These are phyloP conservation scores for Sugiyamaella castrensis DNA, from an alignment of 1,139 yeast species.

Conservation along the genomic window DNA sequence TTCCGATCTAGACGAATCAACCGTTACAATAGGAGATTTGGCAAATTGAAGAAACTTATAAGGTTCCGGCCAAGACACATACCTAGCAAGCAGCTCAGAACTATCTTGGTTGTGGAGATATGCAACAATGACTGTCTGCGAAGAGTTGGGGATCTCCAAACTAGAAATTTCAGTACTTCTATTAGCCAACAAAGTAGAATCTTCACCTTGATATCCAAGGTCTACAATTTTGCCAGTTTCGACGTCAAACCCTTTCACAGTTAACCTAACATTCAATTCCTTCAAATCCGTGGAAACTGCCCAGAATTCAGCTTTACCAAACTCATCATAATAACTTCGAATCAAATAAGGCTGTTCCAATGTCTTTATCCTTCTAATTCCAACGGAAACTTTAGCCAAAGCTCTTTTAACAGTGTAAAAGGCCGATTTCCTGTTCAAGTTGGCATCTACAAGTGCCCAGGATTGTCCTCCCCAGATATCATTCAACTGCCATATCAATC, in stretches of 20 bases:
- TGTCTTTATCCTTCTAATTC: conserved; percentile 35
- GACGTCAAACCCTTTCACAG: conserved; percentile 36
- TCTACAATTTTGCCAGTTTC: conserved; percentile 36
- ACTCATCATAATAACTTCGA: conserved; percentile 17
- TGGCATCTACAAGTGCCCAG: conserved; percentile 46
- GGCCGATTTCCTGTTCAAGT: conserved; percentile 42
- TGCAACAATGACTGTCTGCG: no score
- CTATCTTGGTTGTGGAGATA: no score
- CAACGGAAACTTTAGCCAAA: conserved; percentile 36
- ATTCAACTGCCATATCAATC: conserved; percentile 48
- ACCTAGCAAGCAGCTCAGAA: conserved; percentile 13
- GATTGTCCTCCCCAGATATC: conserved; percentile 51
- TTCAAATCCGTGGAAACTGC: conserved; percentile 37
- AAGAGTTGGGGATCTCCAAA: no score
- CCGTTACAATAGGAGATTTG: conserved; percentile 5
- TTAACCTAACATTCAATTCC: conserved; percentile 28
- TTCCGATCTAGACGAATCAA: conserved; percentile 9
- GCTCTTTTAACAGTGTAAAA: conserved; percentile 46
- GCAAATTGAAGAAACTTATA: conserved; percentile 20
- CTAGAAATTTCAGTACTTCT: no score
- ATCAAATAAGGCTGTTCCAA: conserved; percentile 15
- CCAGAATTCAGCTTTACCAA: conserved; percentile 40
- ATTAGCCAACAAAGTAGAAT: no score
- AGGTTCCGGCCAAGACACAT: conserved; percentile 27
- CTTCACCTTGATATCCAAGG: no score